Percentiles rank a stretch among this genome's conserved stretches.
phyloP scores from a whole-genome alignment of 495 filamentous ascomycete genomes.

The Neurospora sp. region DNA sequence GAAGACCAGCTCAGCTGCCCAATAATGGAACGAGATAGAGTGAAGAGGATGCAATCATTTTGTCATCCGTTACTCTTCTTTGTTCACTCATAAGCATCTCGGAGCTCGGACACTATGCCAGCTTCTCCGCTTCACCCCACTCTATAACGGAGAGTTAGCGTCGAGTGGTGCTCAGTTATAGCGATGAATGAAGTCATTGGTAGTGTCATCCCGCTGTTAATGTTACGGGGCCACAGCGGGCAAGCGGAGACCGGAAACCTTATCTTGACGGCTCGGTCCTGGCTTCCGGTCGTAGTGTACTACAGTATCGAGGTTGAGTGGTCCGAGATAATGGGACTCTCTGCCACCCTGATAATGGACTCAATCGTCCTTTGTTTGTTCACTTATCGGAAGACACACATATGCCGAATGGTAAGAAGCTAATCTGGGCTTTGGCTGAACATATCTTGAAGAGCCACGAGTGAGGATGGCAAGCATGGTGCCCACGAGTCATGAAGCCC shows the following conservation, averaged over 20 bases:
- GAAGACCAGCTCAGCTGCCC: background rate
- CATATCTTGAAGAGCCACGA: background rate
- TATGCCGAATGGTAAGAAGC: background rate
- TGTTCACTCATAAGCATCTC: background rate
- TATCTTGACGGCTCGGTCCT: background rate
- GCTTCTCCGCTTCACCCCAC: background rate
- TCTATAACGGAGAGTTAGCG: background rate
- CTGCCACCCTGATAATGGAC: background rate
- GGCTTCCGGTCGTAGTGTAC: background rate
- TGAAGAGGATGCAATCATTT: background rate
- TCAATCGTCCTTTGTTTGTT: too few species aligned
- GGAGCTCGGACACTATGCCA: background rate
- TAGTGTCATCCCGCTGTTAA: background rate
- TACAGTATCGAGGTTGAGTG: too few species aligned
- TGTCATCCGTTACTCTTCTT: background rate
- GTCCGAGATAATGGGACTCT: background rate
- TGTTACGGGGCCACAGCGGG: background rate
- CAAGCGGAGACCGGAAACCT: background rate
- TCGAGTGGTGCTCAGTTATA: background rate
- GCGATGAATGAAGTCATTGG: background rate
- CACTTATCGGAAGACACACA: too few species aligned
- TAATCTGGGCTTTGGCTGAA: background rate
- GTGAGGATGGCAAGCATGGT: background rate
- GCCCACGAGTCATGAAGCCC: background rate
- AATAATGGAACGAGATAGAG: background rate